phyloP scores from a whole-genome alignment of 805 yeast genomes.

The Kodamaea fukazawae region DNA sequence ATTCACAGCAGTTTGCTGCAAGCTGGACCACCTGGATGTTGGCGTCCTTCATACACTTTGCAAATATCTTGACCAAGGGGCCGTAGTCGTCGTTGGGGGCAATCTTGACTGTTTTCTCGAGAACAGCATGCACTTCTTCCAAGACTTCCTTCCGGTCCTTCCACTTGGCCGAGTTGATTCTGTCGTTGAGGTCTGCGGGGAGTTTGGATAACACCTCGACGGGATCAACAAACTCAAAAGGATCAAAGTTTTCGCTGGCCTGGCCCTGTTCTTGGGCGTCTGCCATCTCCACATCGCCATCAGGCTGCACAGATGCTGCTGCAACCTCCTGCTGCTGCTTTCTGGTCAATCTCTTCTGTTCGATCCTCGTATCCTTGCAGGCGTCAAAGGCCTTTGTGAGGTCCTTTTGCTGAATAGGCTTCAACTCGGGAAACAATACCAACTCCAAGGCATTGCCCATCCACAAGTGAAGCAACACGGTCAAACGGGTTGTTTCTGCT shows the following conservation, averaged over 20 bases:
- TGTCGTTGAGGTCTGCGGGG: slow-evolving; percentile 56
- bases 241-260: slow-evolving; percentile 39
- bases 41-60: slow-evolving; percentile 81
- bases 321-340: slow-evolving; percentile 42
- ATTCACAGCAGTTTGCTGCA: slow-evolving; percentile 65
- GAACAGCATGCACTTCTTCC: slow-evolving; percentile 53
- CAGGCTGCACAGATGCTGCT: slow-evolving; percentile 13
- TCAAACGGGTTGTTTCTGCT: slow-evolving; percentile 65
- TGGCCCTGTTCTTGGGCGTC: slow-evolving; percentile 16
- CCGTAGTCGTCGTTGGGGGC: slow-evolving; percentile 61
- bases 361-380: slow-evolving; percentile 38
- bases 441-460: slow-evolving; percentile 62
- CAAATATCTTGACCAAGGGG: slow-evolving; percentile 57
- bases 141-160: slow-evolving; percentile 86
- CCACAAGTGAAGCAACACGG: slow-evolving; percentile 72
- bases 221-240: slow-evolving; percentile 69
- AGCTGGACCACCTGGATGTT: slow-evolving; percentile 81
- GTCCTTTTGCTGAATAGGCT: slow-evolving; percentile 91
- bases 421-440: slow-evolving; percentile 64
- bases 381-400: slow-evolving; percentile 64
- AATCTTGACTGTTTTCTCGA: slow-evolving; percentile 54
- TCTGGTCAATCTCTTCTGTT: slow-evolving; percentile 55
- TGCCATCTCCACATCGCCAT: slow-evolving; percentile 29
- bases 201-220: slow-evolving; percentile 63
- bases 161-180: slow-evolving; percentile 72